Evolutionary conservation across 306 rosid species (phyloP).

Genomic region (Oemleria cerasiformis): DNA sequence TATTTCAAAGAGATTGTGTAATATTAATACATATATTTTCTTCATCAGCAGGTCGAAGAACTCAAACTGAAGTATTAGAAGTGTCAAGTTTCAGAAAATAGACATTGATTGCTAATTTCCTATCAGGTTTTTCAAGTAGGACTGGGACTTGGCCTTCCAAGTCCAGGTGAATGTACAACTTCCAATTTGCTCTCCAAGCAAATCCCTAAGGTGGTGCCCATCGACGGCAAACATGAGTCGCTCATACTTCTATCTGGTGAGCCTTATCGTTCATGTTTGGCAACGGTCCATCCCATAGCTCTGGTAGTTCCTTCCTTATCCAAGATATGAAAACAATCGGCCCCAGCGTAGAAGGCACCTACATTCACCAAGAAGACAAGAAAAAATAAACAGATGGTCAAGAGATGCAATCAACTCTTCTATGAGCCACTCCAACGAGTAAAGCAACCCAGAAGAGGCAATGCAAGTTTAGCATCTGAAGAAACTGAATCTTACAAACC

Average conservation of each 20-base stretch:
- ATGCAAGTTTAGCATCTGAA: not conserved
- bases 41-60: not conserved
- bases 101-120: conserved; percentile 31
- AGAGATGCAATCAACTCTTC: not conserved
- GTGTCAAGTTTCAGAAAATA: conserved; percentile 15
- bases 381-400: not conserved
- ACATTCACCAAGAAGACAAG: conserved; percentile 25
- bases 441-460: not conserved
- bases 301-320: conserved; percentile 74
- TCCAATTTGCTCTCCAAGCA: conserved; percentile 28
- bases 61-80: conserved; percentile 14
- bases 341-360: conserved; percentile 96
- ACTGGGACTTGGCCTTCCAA: conserved; percentile 23
- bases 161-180: conserved; percentile 57
- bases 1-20: not conserved
- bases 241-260: conserved; percentile 66
- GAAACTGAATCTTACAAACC: not conserved
- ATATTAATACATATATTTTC: not conserved
- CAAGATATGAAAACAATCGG: conserved; percentile 73
- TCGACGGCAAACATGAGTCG: conserved; percentile 7
- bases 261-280: conserved; percentile 59
- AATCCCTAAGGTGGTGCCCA: conserved; percentile 7
- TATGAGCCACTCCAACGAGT: not conserved
- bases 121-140: conserved; percentile 21
- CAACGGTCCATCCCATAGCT: conserved; percentile 82